phyloP scores from a whole-genome alignment of 2,329 filamentous ascomycete species.

The Lecanicillium sp. region DNA sequence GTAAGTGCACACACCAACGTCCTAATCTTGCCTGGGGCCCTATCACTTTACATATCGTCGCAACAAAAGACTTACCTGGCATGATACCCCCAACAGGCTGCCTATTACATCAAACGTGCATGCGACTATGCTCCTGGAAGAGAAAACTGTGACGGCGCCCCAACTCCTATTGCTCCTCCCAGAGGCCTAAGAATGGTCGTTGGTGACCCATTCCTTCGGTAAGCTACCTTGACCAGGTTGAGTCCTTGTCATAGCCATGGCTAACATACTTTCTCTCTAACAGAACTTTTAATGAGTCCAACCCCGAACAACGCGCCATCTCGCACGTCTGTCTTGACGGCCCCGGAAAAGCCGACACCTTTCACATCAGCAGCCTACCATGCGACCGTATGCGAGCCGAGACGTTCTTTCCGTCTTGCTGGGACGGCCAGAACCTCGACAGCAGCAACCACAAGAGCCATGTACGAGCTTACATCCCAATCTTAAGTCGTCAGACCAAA shows the following conservation, averaged over 20 bases:
- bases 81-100: slow-evolving; percentile 10
- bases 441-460: slow-evolving; percentile 47
- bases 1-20: slow-evolving; percentile 10
- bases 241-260: too few species aligned
- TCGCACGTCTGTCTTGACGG: slow-evolving; percentile 47
- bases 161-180: slow-evolving; percentile 46
- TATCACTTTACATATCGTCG: background rate
- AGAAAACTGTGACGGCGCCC: slow-evolving; percentile 13
- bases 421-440: slow-evolving; percentile 52
- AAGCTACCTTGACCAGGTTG: slow-evolving; percentile 1
- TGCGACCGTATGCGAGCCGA: slow-evolving; percentile 48
- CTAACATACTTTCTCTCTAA: too few species aligned
- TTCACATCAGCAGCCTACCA: slow-evolving; percentile 41
- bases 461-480: slow-evolving; percentile 25
- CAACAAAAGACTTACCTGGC: background rate
- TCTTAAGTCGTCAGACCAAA: too few species aligned
- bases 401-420: slow-evolving; percentile 55
- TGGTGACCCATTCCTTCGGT: slow-evolving; percentile 44
- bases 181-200: slow-evolving; percentile 58
- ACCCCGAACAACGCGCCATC: slow-evolving; percentile 41
- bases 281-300: slow-evolving; percentile 34
- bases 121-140: slow-evolving; percentile 19
- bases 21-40: background rate
- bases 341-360: slow-evolving; percentile 30
- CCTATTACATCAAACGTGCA: slow-evolving; percentile 18